Evolutionary conservation across 495 filamentous ascomycete genomes (phyloP).

Genomic region (Delitschia confertaspora): DNA sequence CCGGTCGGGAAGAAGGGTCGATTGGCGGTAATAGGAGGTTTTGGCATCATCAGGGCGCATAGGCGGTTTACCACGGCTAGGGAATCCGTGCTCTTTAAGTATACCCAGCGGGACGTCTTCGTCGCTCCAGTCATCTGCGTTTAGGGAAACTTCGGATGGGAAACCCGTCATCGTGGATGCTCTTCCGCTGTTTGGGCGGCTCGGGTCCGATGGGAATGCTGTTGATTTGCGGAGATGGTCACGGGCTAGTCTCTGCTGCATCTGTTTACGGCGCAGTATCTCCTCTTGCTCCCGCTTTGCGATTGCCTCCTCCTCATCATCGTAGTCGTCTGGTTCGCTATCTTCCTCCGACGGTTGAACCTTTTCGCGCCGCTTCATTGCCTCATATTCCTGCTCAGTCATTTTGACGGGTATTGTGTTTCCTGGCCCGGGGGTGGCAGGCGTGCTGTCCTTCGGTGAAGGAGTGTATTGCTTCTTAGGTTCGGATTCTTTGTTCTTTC

Average conservation of each 20-base stretch:
- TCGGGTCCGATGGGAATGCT: constrained; percentile 8
- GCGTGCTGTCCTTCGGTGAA: constrained; percentile 3
- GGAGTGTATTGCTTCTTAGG: constrained; percentile 1
- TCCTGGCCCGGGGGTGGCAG: constrained; percentile 1
- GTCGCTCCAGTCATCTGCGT: constrained; percentile 38
- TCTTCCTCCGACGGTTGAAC: constrained; percentile 8
- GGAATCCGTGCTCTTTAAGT: constrained; percentile 86
- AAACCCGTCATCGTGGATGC: constrained; percentile 11
- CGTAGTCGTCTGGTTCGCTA: constrained; percentile 32
- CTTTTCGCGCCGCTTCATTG: constrained; percentile 6
- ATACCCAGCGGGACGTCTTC: constrained; percentile 66
- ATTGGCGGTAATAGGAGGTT: constrained; percentile 56
- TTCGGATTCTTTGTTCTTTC: background rate
- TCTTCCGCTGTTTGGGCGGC: constrained; percentile 11
- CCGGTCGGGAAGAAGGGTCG: constrained; percentile 36
- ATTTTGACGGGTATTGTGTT: too few species aligned
- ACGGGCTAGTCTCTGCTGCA: constrained; percentile 81
- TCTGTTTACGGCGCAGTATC: constrained; percentile 74
- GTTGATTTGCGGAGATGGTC: constrained; percentile 71
- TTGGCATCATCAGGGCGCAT: constrained; percentile 55
- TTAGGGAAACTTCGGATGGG: constrained; percentile 25
- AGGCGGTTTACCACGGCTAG: constrained; percentile 70
- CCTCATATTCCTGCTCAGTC: constrained; percentile 17
- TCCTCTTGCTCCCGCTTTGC: constrained; percentile 65
- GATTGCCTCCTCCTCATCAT: constrained; percentile 44